phyloP scores from a whole-genome alignment of 148 eudicot genomes.

The Fagopyrum tataricum region DNA sequence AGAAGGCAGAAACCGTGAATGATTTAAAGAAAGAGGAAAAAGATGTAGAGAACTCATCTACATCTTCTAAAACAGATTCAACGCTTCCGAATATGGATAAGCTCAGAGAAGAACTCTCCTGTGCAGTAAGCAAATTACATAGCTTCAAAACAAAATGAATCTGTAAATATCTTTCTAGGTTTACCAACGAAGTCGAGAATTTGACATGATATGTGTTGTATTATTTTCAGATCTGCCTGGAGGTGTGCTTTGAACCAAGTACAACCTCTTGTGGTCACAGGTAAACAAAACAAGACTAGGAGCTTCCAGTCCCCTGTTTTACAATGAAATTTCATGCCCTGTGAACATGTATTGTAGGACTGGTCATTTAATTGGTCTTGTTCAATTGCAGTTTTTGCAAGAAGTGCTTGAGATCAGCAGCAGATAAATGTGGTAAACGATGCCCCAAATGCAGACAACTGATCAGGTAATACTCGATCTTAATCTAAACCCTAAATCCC shows the following conservation, averaged over 20 bases:
- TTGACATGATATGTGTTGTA: conserved; percentile 1
- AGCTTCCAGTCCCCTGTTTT: background rate
- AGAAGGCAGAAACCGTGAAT: conserved; percentile 18
- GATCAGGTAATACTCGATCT: conserved; percentile 42
- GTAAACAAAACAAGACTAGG: conserved; percentile 23
- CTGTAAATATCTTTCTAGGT: no score
- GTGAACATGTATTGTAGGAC: background rate
- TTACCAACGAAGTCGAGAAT: background rate
- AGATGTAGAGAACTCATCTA: conserved; percentile 19
- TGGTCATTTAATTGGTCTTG: background rate
- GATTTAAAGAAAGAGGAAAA: conserved; percentile 30
- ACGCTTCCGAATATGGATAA: conserved; percentile 59
- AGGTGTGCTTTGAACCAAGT: conserved; percentile 91
- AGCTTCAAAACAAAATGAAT: background rate
- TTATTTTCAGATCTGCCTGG: conserved; percentile 72
- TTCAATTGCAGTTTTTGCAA: conserved; percentile 62
- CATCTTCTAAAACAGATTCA: conserved; percentile 27
- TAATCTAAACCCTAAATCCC: background rate
- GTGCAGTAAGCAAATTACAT: conserved; percentile 53
- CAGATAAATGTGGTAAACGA: conserved; percentile 80
- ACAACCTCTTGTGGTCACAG: conserved; percentile 99
- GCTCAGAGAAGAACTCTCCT: conserved; percentile 88
- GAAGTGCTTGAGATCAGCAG: conserved; percentile 78
- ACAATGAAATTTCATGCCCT: background rate
- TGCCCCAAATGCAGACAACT: conserved; percentile 95